phyloP scores from a whole-genome alignment of 805 yeast species.

The Myxozyma mucilagina region DNA sequence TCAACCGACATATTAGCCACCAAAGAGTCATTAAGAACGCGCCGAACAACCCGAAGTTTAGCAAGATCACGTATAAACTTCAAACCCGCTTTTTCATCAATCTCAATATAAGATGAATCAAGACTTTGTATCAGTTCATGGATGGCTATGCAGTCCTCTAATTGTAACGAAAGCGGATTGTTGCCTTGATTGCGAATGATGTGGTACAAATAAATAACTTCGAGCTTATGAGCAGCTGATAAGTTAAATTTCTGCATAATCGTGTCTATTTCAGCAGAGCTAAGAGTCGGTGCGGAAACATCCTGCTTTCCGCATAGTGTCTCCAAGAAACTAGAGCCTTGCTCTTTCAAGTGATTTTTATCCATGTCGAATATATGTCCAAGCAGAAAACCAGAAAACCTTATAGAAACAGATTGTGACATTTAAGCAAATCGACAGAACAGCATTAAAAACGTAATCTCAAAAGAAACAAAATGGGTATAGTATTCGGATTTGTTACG shows the following conservation, averaged over 20 bases:
- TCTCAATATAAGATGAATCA: neutral
- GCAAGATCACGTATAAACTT: neutral
- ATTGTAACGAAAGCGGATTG: neutral
- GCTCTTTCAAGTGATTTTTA: neutral
- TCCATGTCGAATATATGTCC: neutral
- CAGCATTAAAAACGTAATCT: too few relatives aligned
- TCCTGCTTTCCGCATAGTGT: neutral
- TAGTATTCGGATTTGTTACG: too few relatives aligned
- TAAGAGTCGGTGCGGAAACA: neutral
- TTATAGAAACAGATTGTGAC: neutral
- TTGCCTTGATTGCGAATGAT: neutral
- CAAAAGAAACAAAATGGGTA: too few relatives aligned
- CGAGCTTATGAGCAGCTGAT: neutral
- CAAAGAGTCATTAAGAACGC: neutral
- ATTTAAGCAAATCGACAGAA: neutral
- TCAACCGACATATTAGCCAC: neutral
- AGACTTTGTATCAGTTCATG: neutral
- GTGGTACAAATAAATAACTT: neutral
- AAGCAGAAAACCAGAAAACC: neutral
- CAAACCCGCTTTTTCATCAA: neutral
- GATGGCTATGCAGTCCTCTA: conserved; percentile 1
- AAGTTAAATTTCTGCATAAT: neutral
- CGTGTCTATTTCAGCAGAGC: neutral
- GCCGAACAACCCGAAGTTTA: neutral
- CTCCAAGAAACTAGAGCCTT: neutral